phyloP scores from a whole-genome alignment of 208 protist genomes.

The Trypanosoma scelopori region DNA sequence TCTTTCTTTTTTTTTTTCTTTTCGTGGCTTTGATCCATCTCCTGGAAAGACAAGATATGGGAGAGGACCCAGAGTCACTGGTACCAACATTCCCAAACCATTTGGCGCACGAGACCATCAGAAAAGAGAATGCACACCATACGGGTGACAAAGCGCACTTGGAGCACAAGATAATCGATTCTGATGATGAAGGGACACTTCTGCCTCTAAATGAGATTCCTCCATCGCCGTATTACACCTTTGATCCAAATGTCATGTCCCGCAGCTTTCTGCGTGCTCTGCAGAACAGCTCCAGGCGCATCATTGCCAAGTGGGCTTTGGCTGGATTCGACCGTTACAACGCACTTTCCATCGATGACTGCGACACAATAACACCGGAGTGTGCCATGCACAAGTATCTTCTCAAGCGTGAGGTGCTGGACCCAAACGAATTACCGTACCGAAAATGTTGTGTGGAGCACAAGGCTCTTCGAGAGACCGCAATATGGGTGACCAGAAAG shows the following conservation, averaged over 20 bases:
- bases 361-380: conserved; percentile 21
- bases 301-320: conserved; percentile 18
- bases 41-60: too few relatives aligned
- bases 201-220: conserved; percentile 17
- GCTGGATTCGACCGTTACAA: conserved; percentile 12
- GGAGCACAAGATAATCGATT: too few relatives aligned
- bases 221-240: conserved; percentile 17
- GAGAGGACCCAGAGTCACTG: too few relatives aligned
- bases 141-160: too few relatives aligned
- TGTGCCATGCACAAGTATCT: conserved; percentile 25
- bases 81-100: too few relatives aligned
- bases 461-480: conserved; percentile 24
- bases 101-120: too few relatives aligned
- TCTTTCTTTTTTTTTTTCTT: too few relatives aligned
- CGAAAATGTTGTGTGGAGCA: conserved; percentile 42
- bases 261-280: conserved; percentile 18
- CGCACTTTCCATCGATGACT: conserved; percentile 20
- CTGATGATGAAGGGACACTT: conserved; percentile 18
- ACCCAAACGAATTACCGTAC: conserved; percentile 18
- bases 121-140: too few relatives aligned
- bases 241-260: conserved; percentile 19
- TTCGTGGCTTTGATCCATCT: too few relatives aligned
- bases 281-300: conserved; percentile 21
- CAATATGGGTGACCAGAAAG: conserved; percentile 15
- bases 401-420: conserved; percentile 1